phyloP scores from a whole-genome alignment of 2,329 filamentous ascomycete species.

The Penicillium sp. region DNA sequence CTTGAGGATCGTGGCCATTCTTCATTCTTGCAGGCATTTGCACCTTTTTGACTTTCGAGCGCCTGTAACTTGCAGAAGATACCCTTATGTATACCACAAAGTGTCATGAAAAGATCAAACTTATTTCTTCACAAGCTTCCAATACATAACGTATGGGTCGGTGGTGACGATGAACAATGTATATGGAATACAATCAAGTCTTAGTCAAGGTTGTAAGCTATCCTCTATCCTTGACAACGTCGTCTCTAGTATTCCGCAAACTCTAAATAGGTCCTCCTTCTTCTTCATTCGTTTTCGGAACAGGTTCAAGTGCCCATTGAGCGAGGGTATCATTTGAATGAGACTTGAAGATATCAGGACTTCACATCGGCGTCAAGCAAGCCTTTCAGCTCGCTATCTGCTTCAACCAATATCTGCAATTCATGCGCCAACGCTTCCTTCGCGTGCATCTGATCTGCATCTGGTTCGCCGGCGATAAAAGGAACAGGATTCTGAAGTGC shows the following conservation, averaged over 20 bases:
- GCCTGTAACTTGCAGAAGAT: conserved; percentile 13
- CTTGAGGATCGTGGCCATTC: conserved; percentile 17
- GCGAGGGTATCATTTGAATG: too few species aligned
- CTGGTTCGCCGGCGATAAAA: conserved; percentile 9
- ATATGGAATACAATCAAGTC: too few species aligned
- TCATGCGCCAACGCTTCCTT: conserved; percentile 30
- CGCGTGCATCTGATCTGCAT: conserved; percentile 17
- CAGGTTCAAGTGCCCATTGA: too few species aligned
- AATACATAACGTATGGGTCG: too few species aligned
- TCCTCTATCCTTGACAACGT: too few species aligned
- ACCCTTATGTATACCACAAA: conserved; percentile 8
- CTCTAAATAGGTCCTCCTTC: too few species aligned
- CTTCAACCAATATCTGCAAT: conserved; percentile 31
- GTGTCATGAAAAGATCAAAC: too few species aligned
- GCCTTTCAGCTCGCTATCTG: conserved; percentile 27
- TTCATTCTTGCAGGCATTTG: neutral
- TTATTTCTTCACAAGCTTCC: too few species aligned
- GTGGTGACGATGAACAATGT: too few species aligned
- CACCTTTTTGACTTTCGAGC: neutral
- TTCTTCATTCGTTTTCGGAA: too few species aligned
- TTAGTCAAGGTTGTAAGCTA: too few species aligned
- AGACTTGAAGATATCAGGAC: conserved; percentile 10
- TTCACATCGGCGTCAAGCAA: conserved; percentile 24
- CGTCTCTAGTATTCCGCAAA: too few species aligned
- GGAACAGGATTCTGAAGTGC: conserved; percentile 24